Evolutionary conservation across 139 green algal species (phyloP).

Genomic region (Zygnema circumcarinatum): DNA sequence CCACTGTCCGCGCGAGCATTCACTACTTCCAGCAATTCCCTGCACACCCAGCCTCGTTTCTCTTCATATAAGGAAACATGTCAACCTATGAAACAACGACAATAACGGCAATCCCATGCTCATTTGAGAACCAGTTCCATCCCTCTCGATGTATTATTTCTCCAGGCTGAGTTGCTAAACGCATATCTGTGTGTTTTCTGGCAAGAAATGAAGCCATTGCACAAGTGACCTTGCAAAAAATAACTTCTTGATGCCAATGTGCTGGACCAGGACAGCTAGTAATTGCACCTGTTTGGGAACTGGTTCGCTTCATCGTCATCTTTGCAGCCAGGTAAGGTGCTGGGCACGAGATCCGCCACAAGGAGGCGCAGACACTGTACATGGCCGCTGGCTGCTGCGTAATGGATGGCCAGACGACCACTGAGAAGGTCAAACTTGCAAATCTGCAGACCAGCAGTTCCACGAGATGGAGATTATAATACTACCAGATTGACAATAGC

Average conservation of each 20-base stretch:
- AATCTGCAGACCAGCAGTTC: conserved; percentile 18
- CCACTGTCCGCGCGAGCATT: conserved; percentile 5
- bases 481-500: too few species aligned
- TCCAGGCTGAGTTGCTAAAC: too few species aligned
- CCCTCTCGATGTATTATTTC: too few species aligned
- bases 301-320: too few species aligned
- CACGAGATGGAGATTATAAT: too few species aligned
- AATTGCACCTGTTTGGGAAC: not conserved
- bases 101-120: not conserved
- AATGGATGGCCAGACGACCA: conserved; percentile 15
- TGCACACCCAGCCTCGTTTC: not conserved
- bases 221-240: too few species aligned
- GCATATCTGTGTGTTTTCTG: too few species aligned
- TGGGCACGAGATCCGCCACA: conserved; percentile 2
- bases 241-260: too few species aligned
- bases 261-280: too few species aligned
- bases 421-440: conserved; percentile 7
- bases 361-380: conserved; percentile 16
- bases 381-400: conserved; percentile 15
- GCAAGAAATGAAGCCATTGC: too few species aligned
- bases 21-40: not conserved
- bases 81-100: not conserved
- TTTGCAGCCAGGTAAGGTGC: not conserved
- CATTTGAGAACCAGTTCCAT: not conserved
- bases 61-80: not conserved